Conservation (phyloP, 345 rosid genomes). For the Excoecaria cochinchinensis region DNA sequence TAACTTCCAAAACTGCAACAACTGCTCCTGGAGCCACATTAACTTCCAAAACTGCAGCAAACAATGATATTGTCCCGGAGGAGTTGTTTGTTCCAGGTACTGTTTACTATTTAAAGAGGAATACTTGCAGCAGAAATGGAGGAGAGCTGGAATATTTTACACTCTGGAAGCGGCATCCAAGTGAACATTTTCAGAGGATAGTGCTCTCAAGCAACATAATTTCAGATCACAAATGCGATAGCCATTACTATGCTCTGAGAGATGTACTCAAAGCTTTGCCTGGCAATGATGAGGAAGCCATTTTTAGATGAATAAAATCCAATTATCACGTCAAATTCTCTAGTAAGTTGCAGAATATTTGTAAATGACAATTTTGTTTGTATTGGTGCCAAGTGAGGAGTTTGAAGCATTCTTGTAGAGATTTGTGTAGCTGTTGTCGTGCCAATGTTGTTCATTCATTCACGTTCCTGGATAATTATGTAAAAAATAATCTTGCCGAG, state of each 20-base stretch:
- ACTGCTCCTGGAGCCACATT: conserved; percentile 16
- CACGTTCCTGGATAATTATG: no score
- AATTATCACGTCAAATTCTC: neutral
- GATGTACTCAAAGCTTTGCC: conserved; percentile 88
- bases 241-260: conserved; percentile 78
- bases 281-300: conserved; percentile 36
- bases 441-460: no score
- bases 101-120: conserved; percentile 74
- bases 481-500: no score
- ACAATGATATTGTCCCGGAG: conserved; percentile 34
- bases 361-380: conserved; percentile 2
- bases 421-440: neutral
- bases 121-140: conserved; percentile 19
- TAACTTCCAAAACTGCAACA: conserved; percentile 19
- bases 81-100: conserved; percentile 82
- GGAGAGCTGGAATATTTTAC: conserved; percentile 53
- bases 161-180: conserved; percentile 80
- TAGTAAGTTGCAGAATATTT: neutral
- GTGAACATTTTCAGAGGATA: conserved; percentile 85
- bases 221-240: conserved; percentile 86
- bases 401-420: neutral
- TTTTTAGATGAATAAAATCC: conserved; percentile 32
- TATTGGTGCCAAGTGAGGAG: neutral
- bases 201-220: conserved; percentile 76
- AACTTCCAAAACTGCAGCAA: conserved; percentile 19